Evolutionary conservation across 2,329 filamentous ascomycete species (phyloP).

Genomic region (Ceratocystis smalleyi): DNA sequence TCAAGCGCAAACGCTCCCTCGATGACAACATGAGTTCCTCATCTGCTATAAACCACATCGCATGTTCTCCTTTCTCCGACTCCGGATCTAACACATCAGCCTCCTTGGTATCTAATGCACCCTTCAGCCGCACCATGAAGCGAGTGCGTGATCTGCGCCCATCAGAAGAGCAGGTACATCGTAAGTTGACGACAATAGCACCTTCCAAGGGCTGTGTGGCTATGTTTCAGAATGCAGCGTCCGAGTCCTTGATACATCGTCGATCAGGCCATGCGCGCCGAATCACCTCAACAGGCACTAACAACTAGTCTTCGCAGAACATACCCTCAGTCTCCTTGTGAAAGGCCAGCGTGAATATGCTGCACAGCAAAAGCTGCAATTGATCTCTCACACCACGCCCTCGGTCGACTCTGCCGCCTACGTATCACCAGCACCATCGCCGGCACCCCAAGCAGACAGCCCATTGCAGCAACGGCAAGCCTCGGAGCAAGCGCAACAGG

Average conservation of each 20-base stretch:
- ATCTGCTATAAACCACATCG: slow-evolving; percentile 22
- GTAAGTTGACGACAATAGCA: slow-evolving; percentile 28
- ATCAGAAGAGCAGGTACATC: slow-evolving; percentile 38
- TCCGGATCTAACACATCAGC: not conserved
- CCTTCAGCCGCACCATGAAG: slow-evolving; percentile 41
- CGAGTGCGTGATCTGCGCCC: slow-evolving; percentile 44
- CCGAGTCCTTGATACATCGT: not conserved
- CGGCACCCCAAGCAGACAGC: slow-evolving; percentile 5
- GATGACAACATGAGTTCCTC: slow-evolving; percentile 29
- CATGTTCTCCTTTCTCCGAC: not conserved
- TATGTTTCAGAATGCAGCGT: not conserved
- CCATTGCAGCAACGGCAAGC: not conserved
- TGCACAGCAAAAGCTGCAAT: slow-evolving; percentile 10
- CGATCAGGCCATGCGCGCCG: not conserved
- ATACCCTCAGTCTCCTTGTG: slow-evolving; percentile 43
- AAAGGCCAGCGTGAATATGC: slow-evolving; percentile 32
- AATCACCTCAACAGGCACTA: slow-evolving; percentile 17
- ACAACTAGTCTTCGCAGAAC: slow-evolving; percentile 27
- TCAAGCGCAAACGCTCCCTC: slow-evolving; percentile 50
- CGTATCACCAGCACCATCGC: slow-evolving; percentile 13
- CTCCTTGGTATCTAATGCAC: slow-evolving; percentile 13
- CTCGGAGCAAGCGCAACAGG: not conserved
- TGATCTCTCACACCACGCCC: not conserved
- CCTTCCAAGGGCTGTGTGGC: not conserved
- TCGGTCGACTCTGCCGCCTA: not conserved